Conservation (phyloP, 768 basidiomycete genomes). For the Pisolithus sp. region DNA sequence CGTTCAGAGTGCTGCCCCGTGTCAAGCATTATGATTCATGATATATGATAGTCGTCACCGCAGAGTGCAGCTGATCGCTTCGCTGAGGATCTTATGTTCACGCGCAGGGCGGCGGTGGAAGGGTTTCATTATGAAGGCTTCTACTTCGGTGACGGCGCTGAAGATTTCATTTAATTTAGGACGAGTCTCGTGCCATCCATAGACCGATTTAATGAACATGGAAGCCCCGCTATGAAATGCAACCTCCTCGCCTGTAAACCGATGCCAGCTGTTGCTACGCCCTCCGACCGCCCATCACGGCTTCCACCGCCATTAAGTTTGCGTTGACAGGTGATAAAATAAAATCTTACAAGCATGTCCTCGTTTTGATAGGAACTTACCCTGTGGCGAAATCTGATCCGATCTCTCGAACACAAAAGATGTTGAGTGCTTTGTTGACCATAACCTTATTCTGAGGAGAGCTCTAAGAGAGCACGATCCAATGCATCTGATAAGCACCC, state of each 20-base stretch:
- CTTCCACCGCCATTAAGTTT: slow-evolving; percentile 6
- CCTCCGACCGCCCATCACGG: slow-evolving; percentile 11
- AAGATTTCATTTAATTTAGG: background rate
- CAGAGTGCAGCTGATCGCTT: background rate
- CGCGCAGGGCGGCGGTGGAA: background rate
- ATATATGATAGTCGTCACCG: background rate
- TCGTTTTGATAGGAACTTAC: too few relatives aligned
- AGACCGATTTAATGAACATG: slow-evolving; percentile 8
- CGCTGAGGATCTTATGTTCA: background rate
- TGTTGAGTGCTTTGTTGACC: too few relatives aligned
- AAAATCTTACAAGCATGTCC: too few relatives aligned
- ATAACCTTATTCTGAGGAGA: too few relatives aligned
- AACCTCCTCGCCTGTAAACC: slow-evolving; percentile 11
- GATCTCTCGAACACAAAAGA: too few relatives aligned
- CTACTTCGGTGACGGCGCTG: background rate
- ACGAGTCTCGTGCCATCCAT: background rate
- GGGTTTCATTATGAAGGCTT: background rate
- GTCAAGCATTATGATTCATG: background rate
- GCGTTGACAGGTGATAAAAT: too few relatives aligned
- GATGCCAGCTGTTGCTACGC: slow-evolving; percentile 3
- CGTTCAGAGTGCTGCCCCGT: background rate
- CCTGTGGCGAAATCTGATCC: too few relatives aligned
- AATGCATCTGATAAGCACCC: too few relatives aligned
- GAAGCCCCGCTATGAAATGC: slow-evolving; percentile 3
- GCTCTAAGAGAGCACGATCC: too few relatives aligned